Percentiles rank a stretch among this genome's conserved stretches.
phyloP scores from a whole-genome alignment of 78 protist genomes.

The Tieghemostelium lacteum region DNA sequence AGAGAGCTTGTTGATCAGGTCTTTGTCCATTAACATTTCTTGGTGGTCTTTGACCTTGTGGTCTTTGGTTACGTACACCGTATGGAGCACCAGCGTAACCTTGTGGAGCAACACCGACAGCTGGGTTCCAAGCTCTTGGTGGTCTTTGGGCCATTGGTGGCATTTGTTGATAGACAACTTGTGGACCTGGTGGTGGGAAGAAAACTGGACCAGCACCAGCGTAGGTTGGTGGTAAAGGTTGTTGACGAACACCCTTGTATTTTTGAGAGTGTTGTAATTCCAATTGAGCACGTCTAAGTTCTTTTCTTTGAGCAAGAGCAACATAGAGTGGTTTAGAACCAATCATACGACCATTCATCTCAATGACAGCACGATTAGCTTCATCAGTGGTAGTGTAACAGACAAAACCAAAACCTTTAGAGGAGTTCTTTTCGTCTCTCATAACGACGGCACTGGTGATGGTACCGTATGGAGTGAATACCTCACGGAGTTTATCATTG shows the following conservation, averaged over 20 bases:
- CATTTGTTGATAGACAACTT: constrained; percentile 77
- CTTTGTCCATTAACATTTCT: constrained; percentile 36
- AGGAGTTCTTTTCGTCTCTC: constrained; percentile 88
- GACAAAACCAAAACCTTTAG: constrained; percentile 98
- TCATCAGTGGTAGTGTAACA: constrained; percentile 95
- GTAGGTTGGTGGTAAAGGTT: constrained; percentile 47
- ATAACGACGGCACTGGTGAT: constrained; percentile 94
- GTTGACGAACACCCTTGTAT: constrained; percentile 46
- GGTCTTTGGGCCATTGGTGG: constrained; percentile 48
- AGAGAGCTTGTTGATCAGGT: constrained; percentile 47
- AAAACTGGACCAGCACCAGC: constrained; percentile 47
- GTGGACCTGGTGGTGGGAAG: constrained; percentile 71
- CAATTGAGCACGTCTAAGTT: constrained; percentile 90
- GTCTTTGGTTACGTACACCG: constrained; percentile 12
- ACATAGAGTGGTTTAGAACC: constrained; percentile 96
- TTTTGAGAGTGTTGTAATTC: constrained; percentile 86
- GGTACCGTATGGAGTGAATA: constrained; percentile 93
- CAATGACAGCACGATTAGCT: constrained; percentile 96
- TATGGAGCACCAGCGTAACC: constrained; percentile 14
- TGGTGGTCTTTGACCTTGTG: constrained; percentile 52
- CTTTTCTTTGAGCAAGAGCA: constrained; percentile 95
- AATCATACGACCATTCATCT: constrained; percentile 95
- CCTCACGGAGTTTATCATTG: constrained; percentile 89
- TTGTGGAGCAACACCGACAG: constrained; percentile 65
- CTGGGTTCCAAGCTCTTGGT: constrained; percentile 59